Evolutionary conservation across 176 grass and related monocot species (phyloP).

Genomic region (Phoenix dactylifera): DNA sequence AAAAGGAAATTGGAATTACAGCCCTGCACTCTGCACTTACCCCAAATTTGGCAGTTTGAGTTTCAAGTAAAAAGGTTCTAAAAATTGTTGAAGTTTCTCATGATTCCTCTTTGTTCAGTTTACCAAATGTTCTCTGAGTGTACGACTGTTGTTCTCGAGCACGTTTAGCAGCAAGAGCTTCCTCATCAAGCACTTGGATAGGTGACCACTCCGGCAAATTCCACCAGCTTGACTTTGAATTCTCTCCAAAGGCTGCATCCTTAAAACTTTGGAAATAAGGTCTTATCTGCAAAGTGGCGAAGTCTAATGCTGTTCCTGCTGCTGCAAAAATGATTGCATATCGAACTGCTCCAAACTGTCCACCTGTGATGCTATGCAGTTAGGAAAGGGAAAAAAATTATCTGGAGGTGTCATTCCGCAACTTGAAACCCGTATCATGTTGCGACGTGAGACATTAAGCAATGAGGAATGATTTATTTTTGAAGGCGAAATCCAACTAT

Average conservation of each 20-base stretch:
- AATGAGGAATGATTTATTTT: too few relatives aligned
- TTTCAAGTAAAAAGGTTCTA: too few relatives aligned
- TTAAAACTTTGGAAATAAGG: slow-evolving; percentile 35
- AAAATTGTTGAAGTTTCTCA: not conserved
- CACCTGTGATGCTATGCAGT: slow-evolving; percentile 32
- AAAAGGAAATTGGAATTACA: too few relatives aligned
- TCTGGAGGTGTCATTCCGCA: too few relatives aligned
- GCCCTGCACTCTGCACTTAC: too few relatives aligned
- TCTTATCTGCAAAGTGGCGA: slow-evolving; percentile 29
- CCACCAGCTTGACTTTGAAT: slow-evolving; percentile 40
- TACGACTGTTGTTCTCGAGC: slow-evolving; percentile 43
- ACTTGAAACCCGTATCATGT: too few relatives aligned
- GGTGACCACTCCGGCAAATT: slow-evolving; percentile 66
- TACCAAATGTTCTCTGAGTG: slow-evolving; percentile 22
- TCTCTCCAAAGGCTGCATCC: slow-evolving; percentile 26
- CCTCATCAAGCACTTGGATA: slow-evolving; percentile 82
- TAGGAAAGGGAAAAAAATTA: not conserved
- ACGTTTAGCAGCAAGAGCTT: slow-evolving; percentile 53
- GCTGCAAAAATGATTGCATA: slow-evolving; percentile 62
- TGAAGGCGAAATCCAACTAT: too few relatives aligned
- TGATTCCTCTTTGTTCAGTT: slow-evolving; percentile 44
- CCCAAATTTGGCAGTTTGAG: too few relatives aligned
- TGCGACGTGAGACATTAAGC: too few relatives aligned
- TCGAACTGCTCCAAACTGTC: slow-evolving; percentile 57
- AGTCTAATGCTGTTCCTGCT: slow-evolving; percentile 58